Percentiles rank a stretch among this genome's conserved stretches.
phyloP scores from a whole-genome alignment of 306 rosid genomes.

The Cucumis hystrix region DNA sequence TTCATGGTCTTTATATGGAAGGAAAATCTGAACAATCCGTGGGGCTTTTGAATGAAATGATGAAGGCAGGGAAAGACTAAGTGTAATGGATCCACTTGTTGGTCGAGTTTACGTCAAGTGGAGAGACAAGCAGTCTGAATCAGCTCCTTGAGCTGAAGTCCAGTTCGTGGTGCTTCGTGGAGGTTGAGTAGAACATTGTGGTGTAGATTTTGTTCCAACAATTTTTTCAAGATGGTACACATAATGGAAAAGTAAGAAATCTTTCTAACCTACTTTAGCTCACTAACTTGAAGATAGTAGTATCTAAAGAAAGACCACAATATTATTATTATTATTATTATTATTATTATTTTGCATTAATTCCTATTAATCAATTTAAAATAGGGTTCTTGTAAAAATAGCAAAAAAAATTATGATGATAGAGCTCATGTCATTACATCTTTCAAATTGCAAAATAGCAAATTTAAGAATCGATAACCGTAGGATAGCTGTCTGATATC shows the following conservation, averaged over 20 bases:
- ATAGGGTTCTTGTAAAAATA: no score
- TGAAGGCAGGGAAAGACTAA: constrained; percentile 14
- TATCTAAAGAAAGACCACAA: no score
- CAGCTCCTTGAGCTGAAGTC: background rate
- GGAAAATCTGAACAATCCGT: constrained; percentile 15
- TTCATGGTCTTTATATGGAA: constrained; percentile 17
- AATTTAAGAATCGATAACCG: no score
- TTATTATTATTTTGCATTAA: no score
- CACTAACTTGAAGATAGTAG: no score
- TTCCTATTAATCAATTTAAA: no score
- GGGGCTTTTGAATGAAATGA: constrained; percentile 20
- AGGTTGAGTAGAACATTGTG: background rate
- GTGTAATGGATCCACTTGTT: constrained; percentile 10
- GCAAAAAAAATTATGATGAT: no score
- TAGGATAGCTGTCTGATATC: no score
- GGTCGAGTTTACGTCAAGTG: background rate
- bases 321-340: no score
- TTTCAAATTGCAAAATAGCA: no score
- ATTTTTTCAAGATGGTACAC: background rate
- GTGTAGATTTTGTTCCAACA: background rate
- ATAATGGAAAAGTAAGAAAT: background rate
- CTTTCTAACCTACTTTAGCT: no score
- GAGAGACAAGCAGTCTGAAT: background rate
- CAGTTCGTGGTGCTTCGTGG: background rate
- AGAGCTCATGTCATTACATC: no score